phyloP scores from a whole-genome alignment of 305 asterid genomes.

The Euphrasia arctica region DNA sequence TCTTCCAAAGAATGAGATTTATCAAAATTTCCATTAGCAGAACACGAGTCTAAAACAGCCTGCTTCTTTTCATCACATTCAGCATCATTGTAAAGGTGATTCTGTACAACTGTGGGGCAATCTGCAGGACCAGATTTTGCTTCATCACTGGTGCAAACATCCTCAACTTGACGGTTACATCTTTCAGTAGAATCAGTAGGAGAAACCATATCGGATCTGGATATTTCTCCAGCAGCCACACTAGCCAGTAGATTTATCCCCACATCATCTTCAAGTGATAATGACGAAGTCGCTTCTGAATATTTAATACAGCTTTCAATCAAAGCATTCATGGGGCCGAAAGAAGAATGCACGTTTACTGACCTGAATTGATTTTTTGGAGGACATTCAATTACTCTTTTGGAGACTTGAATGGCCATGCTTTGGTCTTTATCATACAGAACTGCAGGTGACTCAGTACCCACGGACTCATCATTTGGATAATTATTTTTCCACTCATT shows the following conservation, averaged over 20 bases:
- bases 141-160: slow-evolving; percentile 36
- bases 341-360: slow-evolving; percentile 45
- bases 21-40: slow-evolving; percentile 30
- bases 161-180: slow-evolving; percentile 38
- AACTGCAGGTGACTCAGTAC: slow-evolving; percentile 36
- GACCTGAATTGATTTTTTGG: slow-evolving; percentile 31
- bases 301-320: slow-evolving; percentile 60
- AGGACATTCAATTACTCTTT: slow-evolving; percentile 29
- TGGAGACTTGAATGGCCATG: slow-evolving; percentile 38
- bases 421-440: slow-evolving; percentile 45
- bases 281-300: slow-evolving; percentile 49
- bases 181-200: slow-evolving; percentile 50
- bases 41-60: slow-evolving; percentile 29
- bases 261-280: slow-evolving; percentile 58
- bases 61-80: slow-evolving; percentile 34
- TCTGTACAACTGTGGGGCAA: slow-evolving; percentile 23
- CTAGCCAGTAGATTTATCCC: slow-evolving; percentile 75
- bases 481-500: no score
- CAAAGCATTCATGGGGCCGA: slow-evolving; percentile 68
- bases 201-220: slow-evolving; percentile 43
- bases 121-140: slow-evolving; percentile 38
- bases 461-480: slow-evolving; percentile 41
- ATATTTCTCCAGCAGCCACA: slow-evolving; percentile 71
- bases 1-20: slow-evolving; percentile 37
- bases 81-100: slow-evolving; percentile 22